phyloP scores from a whole-genome alignment of 2,329 filamentous ascomycete species.

The Pseudocercospora pini-densiflorae region DNA sequence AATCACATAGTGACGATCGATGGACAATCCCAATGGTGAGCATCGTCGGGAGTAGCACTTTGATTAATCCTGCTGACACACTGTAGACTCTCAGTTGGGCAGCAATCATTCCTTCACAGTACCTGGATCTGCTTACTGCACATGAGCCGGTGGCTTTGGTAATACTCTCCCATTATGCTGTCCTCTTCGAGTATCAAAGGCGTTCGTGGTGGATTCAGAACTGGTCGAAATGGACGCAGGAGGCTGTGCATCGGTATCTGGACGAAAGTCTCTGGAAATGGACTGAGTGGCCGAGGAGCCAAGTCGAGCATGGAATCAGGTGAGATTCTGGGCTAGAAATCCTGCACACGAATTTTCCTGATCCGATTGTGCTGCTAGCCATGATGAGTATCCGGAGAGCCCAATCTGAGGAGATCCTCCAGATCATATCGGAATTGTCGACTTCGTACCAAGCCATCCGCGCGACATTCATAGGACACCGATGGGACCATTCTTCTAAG shows the following conservation, averaged over 20 bases:
- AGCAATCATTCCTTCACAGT: constrained; percentile 5
- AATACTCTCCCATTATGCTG: constrained; percentile 22
- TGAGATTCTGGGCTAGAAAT: too few relatives aligned
- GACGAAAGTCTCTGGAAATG: constrained; percentile 12
- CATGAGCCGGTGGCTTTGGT: constrained; percentile 19
- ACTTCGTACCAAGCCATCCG: too few relatives aligned
- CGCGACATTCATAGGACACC: too few relatives aligned
- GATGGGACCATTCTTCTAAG: not conserved
- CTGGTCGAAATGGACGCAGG: constrained; percentile 24
- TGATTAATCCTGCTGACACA: not conserved
- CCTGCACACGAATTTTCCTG: too few relatives aligned
- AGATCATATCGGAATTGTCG: too few relatives aligned
- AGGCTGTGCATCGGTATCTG: constrained; percentile 16
- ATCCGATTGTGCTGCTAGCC: too few relatives aligned
- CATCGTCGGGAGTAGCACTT: not conserved
- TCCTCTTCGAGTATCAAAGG: constrained; percentile 18
- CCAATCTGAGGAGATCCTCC: too few relatives aligned
- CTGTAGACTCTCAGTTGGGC: constrained; percentile 16
- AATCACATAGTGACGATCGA: constrained; percentile 1
- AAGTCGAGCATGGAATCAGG: not conserved
- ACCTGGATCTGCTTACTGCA: constrained; percentile 18
- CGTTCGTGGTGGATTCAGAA: constrained; percentile 20
- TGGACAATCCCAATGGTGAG: not conserved
- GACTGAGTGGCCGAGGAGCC: constrained; percentile 22
- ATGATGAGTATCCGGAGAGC: too few relatives aligned